Evolutionary conservation across 768 basidiomycete species (phyloP).

Genomic region (Boletales sp.): DNA sequence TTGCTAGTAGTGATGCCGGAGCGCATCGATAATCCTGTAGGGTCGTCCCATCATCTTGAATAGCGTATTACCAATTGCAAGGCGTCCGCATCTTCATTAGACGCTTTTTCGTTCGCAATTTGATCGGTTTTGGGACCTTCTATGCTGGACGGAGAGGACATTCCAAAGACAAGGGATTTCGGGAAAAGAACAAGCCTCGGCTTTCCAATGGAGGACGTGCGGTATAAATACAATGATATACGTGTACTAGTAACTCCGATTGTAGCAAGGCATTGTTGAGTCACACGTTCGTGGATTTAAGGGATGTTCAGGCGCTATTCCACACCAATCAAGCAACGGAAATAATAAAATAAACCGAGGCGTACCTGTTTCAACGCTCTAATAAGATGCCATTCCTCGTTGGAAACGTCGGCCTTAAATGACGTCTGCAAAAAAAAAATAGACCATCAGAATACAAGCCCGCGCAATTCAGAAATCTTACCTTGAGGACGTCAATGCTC

Average conservation of each 20-base stretch:
- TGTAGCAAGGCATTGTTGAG: conserved; percentile 1
- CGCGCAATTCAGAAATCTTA: conserved; percentile 24
- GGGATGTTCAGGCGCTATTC: conserved; percentile 38
- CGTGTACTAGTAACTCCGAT: conserved; percentile 19
- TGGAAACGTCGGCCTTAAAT: conserved; percentile 86
- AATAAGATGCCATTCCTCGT: conserved; percentile 92
- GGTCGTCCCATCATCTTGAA: conserved; percentile 25
- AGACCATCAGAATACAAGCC: conserved; percentile 5
- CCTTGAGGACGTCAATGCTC: conserved; percentile 96
- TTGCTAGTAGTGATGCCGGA: conserved; percentile 33
- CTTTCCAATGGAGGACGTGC: conserved; percentile 1
- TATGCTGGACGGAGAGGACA: conserved; percentile 20
- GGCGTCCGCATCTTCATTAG: conserved; percentile 42
- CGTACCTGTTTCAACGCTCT: conserved; percentile 76
- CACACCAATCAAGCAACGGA: background rate
- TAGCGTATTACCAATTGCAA: conserved; percentile 53
- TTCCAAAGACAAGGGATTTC: conserved; percentile 1
- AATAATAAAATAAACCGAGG: background rate
- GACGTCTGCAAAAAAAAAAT: conserved; percentile 47
- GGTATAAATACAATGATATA: conserved; percentile 31
- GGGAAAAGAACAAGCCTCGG: background rate
- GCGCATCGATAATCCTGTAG: conserved; percentile 13
- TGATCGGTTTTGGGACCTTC: conserved; percentile 11
- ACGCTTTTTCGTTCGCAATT: conserved; percentile 22
- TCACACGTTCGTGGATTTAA: conserved; percentile 8